These are phyloP conservation scores for Schoenoplectus triqueter DNA, from an alignment of 202 grass and related monocot genomes.

Conservation along the genomic window DNA sequence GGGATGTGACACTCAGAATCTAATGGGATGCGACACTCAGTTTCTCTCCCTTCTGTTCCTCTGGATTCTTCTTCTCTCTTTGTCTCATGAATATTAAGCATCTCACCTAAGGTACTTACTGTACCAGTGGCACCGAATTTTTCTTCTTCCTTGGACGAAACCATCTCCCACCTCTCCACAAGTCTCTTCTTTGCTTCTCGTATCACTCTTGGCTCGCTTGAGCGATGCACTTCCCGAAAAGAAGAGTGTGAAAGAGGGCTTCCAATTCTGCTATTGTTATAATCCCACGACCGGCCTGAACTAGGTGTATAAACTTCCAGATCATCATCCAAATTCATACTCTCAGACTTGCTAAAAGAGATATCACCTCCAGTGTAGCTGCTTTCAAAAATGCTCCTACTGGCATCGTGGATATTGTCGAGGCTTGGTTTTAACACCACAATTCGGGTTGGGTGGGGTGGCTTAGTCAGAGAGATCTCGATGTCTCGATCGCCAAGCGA, in stretches of 20 bases:
- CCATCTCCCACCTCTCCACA: conserved; percentile 73
- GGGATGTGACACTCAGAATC: background rate
- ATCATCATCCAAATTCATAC: conserved; percentile 55
- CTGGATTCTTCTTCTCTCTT: conserved; percentile 52
- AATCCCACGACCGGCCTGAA: conserved; percentile 77
- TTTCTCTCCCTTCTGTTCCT: conserved; percentile 41
- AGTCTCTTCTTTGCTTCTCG: conserved; percentile 83
- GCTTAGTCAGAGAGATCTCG: conserved; percentile 53
- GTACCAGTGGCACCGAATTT: conserved; percentile 27
- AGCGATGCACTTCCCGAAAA: conserved; percentile 55
- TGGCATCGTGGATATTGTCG: conserved; percentile 48
- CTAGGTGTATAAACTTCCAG: conserved; percentile 71
- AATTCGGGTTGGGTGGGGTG: conserved; percentile 81
- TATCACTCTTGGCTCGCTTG: conserved; percentile 58
- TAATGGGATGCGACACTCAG: conserved; percentile 30
- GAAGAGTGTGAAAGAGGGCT: conserved; percentile 80
- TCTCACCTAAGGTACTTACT: conserved; percentile 79
- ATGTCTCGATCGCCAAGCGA: conserved; percentile 49
- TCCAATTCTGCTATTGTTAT: conserved; percentile 55
- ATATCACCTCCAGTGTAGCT: conserved; percentile 57
- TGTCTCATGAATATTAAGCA: conserved; percentile 70
- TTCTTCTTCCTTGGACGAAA: conserved; percentile 57
- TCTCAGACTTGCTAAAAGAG: conserved; percentile 65
- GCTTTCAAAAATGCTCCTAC: conserved; percentile 37
- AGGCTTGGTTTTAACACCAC: conserved; percentile 83